Conservation (phyloP, 805 yeast genomes). For the Metschnikowia proteae region DNA sequence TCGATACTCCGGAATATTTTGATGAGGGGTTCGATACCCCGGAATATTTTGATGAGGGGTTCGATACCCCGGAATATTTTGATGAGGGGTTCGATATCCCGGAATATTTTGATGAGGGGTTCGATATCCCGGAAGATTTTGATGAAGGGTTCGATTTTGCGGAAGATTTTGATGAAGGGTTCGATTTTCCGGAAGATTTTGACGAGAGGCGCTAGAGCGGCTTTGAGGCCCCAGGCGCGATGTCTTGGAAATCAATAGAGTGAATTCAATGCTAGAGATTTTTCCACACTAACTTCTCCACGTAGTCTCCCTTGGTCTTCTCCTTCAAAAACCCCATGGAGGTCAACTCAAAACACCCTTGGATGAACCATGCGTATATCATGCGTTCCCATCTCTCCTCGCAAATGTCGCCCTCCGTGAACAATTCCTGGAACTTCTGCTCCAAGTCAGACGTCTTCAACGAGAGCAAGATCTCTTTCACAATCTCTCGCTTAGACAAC, state of each 20-base stretch:
- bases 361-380: conserved; percentile 69
- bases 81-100: no score
- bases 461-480: conserved; percentile 12
- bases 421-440: neutral
- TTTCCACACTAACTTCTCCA: conserved; percentile 72
- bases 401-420: neutral
- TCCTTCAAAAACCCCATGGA: conserved; percentile 67
- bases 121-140: no score
- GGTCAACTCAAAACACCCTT: conserved; percentile 66
- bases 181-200: no score
- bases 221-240: no score
- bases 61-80: no score
- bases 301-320: conserved; percentile 55
- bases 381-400: conserved; percentile 58
- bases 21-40: no score
- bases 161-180: no score
- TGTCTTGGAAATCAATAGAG: neutral
- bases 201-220: no score
- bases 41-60: no score
- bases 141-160: no score
- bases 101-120: no score
- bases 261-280: conserved; percentile 41
- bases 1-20: no score
- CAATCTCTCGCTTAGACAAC: conserved; percentile 27
- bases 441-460: neutral